phyloP scores from a whole-genome alignment of 1,284 basidiomycete genomes.

The Sporisorium graminicola region DNA sequence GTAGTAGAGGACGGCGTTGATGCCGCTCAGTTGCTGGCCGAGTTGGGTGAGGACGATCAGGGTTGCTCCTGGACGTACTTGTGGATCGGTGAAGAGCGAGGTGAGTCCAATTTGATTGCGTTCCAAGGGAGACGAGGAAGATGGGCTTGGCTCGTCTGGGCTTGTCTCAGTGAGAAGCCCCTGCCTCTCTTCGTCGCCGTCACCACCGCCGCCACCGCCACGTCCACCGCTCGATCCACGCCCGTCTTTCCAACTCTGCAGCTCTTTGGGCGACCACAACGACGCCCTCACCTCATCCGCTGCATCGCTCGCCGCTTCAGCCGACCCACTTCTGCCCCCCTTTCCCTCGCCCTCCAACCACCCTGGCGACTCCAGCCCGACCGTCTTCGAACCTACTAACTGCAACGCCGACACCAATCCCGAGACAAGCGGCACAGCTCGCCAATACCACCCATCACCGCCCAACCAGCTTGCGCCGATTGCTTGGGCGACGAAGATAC shows the following conservation, averaged over 20 bases:
- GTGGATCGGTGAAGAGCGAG: constrained; percentile 35
- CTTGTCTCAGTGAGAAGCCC: constrained; percentile 23
- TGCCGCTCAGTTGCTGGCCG: constrained; percentile 65
- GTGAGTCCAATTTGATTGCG: constrained; percentile 14
- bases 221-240: constrained; percentile 4
- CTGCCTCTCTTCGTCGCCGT: constrained; percentile 32
- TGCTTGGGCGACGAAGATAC: constrained; percentile 70
- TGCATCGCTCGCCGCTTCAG: constrained; percentile 8
- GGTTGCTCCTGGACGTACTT: constrained; percentile 42
- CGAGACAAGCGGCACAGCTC: constrained; percentile 68
- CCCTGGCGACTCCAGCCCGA: constrained; percentile 57
- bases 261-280: constrained; percentile 46
- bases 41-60: constrained; percentile 63
- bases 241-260: constrained; percentile 33
- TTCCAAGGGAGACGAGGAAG: not conserved
- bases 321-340: constrained; percentile 20
- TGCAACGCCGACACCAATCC: constrained; percentile 66
- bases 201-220: not conserved
- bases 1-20: constrained; percentile 67
- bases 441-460: constrained; percentile 59
- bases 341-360: constrained; percentile 56
- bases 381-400: constrained; percentile 59
- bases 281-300: constrained; percentile 32
- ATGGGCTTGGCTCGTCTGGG: not conserved
- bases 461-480: constrained; percentile 68